Conservation (phyloP, 2,329 filamentous ascomycete genomes). For the Colletotrichum sp. region DNA sequence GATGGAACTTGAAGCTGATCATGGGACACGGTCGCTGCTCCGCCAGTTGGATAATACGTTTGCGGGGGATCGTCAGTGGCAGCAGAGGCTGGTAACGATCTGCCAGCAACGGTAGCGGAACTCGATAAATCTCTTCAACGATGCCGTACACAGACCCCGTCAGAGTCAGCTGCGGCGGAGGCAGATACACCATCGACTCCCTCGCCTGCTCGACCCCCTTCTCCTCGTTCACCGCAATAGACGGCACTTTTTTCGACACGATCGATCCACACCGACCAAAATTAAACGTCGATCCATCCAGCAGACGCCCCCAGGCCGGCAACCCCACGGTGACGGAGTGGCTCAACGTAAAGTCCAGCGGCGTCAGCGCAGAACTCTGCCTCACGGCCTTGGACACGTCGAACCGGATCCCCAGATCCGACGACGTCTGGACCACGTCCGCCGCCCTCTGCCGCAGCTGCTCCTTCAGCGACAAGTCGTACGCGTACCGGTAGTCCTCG, state of each 20-base stretch:
- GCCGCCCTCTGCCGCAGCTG: constrained; percentile 25
- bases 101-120: constrained; percentile 35
- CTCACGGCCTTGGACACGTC: constrained; percentile 31
- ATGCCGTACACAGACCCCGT: constrained; percentile 46
- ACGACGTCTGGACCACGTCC: constrained; percentile 31
- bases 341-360: constrained; percentile 44
- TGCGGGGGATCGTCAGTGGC: constrained; percentile 38
- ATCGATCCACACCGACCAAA: not conserved
- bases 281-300: constrained; percentile 19
- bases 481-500: constrained; percentile 24
- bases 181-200: constrained; percentile 15
- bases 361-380: constrained; percentile 20
- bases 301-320: constrained; percentile 32
- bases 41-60: constrained; percentile 40
- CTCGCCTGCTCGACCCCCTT: not conserved
- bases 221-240: constrained; percentile 1
- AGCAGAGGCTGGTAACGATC: constrained; percentile 45
- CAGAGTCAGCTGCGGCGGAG: constrained; percentile 40
- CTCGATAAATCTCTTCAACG: constrained; percentile 31
- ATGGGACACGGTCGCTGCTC: constrained; percentile 42
- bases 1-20: constrained; percentile 41
- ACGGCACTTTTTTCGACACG: constrained; percentile 21
- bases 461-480: constrained; percentile 25
- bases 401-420: constrained; percentile 43
- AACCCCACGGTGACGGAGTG: constrained; percentile 41